Evolutionary conservation across 371 early-diverging fungal species (phyloP).

Genomic region (Mucor racemosus): DNA sequence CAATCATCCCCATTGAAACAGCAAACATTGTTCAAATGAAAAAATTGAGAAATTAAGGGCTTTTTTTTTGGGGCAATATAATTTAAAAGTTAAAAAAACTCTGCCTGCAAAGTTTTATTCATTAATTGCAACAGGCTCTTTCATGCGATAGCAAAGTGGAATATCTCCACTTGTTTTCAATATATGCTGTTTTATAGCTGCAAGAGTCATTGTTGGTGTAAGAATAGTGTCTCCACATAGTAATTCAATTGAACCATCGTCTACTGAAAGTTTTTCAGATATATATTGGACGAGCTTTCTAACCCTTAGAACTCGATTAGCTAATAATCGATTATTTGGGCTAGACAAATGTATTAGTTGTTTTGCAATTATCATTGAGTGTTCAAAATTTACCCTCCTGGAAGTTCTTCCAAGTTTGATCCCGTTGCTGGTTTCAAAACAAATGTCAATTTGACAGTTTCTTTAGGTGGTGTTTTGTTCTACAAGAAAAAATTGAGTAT

Average conservation of each 20-base stretch:
- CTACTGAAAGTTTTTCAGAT: slow-evolving; percentile 68
- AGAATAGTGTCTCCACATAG: slow-evolving; percentile 78
- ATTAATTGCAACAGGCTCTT: slow-evolving; percentile 13
- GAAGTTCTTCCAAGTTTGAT: slow-evolving; percentile 62
- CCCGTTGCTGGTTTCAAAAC: slow-evolving; percentile 68
- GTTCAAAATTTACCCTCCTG: slow-evolving; percentile 56
- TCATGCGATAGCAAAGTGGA: slow-evolving; percentile 65
- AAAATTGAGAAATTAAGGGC: too few relatives aligned
- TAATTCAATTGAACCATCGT: slow-evolving; percentile 63
- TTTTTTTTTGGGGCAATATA: neutral
- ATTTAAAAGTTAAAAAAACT: neutral
- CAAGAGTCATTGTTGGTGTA: slow-evolving; percentile 78
- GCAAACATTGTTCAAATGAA: too few relatives aligned
- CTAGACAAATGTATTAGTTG: slow-evolving; percentile 16
- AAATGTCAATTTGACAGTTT: slow-evolving; percentile 86
- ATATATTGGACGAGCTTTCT: slow-evolving; percentile 84
- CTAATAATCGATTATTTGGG: slow-evolving; percentile 75
- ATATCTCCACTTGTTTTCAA: slow-evolving; percentile 88
- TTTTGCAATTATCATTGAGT: too few relatives aligned
- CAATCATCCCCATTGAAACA: neutral
- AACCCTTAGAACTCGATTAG: slow-evolving; percentile 87
- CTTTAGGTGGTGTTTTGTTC: slow-evolving; percentile 72
- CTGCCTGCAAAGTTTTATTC: slow-evolving; percentile 22
- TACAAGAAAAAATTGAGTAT: slow-evolving; percentile 18
- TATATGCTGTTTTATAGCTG: slow-evolving; percentile 79